Base-by-base conservation (phyloP, 768 basidiomycete genomes). In the Tubosaeta sp. region DNA sequence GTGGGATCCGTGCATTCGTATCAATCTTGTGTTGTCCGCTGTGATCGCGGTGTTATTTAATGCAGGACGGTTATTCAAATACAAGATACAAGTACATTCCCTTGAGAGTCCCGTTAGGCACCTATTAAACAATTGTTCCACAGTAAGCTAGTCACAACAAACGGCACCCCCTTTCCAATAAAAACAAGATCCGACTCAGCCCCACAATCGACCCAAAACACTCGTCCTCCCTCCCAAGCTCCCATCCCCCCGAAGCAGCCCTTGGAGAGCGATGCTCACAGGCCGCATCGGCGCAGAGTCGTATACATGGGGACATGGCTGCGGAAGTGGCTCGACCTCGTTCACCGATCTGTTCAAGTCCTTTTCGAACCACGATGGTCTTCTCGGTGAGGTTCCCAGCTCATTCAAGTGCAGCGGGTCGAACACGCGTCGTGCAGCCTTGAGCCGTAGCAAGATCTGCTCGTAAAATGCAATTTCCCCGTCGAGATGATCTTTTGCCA, bases 251-350 rank as follows among this genome's bases (percentile, higher is more conserved):
- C 22, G 22, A 22, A 88, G 71, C 62, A 86, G 73, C 10, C 83
- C 83, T 61, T 86, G 84, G 14, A 89, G 82, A 22, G 85, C 88
- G 35, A 81, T 79, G 62, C 83, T 86, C 19, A 88, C 87, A 10
- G 86, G 85, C 16, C 84, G 72, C 83, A 88, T 85, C 17, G 85
- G 83, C 16, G 82, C 76, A 16, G 83, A 81, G 64, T 91, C 89
- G 58, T 79, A 89, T 1, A 88, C 84, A 65, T 91, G 88, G 9
- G 88, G 86, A 53, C 82, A 85, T 3, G 89, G 88, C 64, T 90
- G 87, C 6, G 76, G 74, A n/a, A 91, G 74, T 10, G 68, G 62
- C 66, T 69, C 13, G 72, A 69, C 31, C 53, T 72, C 46, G 77
- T 45, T 53, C 77, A 76, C 22, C 57, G 83, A 77, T 48, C 76